Evolutionary conservation across 176 grass and related monocot species (phyloP), one percentile per base, ranked within the genome.

Genomic region (Aegilops speltoides): DNA sequence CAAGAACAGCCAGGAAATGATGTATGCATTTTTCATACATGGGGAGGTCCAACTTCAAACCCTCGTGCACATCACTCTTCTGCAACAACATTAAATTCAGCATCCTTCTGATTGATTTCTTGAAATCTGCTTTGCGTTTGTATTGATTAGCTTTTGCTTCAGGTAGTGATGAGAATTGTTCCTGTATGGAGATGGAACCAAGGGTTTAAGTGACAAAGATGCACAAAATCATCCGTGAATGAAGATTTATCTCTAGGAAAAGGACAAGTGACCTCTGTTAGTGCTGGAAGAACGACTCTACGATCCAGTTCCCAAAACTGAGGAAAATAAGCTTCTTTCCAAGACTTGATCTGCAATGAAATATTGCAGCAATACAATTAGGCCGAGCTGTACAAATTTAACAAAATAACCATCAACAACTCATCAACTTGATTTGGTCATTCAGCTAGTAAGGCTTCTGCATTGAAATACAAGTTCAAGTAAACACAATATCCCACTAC

Each of bases 181-280:
- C 52, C 80, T 88, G 69, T 29, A 78, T n/a, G 23, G 16, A 43
- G 63, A 83, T 69, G 33, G 14, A 33, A 75, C 16, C 57, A 68
- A 68, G 3, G 12, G 74, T 22, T 11, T 77, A 68, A 34, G 33
- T 23, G 20, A 37, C 8, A 28, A 11, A 31, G 1, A 75, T 64
- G 29, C 15, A 19, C 14, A 10, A 10, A 82, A 82, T 59, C 57
- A 68, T 59, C 17, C 10, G 10, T 41, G 38, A 41, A 41, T 41
- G 38, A 41, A 41, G 11, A 77, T 61, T 66, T 3, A 10, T 34
- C 31, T n/a, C 0, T 32, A 59, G 20, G 24, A 25, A 68, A 83
- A 83, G 1, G 13, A 32, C 28, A 80, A 2, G 63, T 26, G 15
- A 89, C 87, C 82, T 89, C 11, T 41, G 76, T 37, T n/a, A 84